These are phyloP conservation scores for Halophytophthora batemanensis DNA, from an alignment of 352 stramenopile species.

Conservation along the genomic window DNA sequence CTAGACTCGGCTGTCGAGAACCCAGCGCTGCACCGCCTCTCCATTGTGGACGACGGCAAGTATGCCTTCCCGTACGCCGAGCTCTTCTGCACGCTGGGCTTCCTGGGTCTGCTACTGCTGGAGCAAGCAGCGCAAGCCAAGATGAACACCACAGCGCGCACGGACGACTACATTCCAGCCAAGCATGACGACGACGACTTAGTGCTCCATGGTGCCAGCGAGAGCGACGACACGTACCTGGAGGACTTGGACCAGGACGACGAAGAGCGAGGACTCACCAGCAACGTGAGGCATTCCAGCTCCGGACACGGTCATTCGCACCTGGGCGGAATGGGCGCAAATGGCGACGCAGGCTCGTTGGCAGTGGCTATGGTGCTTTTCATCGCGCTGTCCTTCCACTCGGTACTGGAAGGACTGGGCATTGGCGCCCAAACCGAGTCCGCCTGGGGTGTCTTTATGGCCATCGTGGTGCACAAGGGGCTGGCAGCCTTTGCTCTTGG, in stretches of 20 bases:
- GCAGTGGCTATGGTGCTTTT: conserved; percentile 74
- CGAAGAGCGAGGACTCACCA: conserved; percentile 14
- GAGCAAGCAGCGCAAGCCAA: conserved; percentile 60
- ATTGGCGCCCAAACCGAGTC: conserved; percentile 68
- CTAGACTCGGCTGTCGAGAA: conserved; percentile 74
- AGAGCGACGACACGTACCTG: conserved; percentile 44
- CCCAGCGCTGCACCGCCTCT: conserved; percentile 58
- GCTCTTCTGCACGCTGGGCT: conserved; percentile 75
- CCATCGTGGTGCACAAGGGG: conserved; percentile 79
- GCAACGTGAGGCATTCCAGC: conserved; percentile 19
- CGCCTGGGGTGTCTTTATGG: conserved; percentile 74
- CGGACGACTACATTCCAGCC: conserved; percentile 17
- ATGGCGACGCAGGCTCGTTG: conserved; percentile 27
- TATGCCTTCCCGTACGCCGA: conserved; percentile 78
- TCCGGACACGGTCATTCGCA: conserved; percentile 35
- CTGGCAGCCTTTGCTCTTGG: conserved; percentile 71
- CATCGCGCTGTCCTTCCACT: conserved; percentile 78
- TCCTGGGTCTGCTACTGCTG: conserved; percentile 60
- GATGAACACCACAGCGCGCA: conserved; percentile 16
- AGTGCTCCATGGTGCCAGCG: conserved; percentile 33
- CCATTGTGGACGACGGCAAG: conserved; percentile 50
- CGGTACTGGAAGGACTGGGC: conserved; percentile 70
- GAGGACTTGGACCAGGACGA: conserved; percentile 44
- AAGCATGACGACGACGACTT: conserved; percentile 36
- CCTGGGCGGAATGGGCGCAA: conserved; percentile 11